Conservation (phyloP, 257 asterid species). For the Leptodermis oblonga region DNA sequence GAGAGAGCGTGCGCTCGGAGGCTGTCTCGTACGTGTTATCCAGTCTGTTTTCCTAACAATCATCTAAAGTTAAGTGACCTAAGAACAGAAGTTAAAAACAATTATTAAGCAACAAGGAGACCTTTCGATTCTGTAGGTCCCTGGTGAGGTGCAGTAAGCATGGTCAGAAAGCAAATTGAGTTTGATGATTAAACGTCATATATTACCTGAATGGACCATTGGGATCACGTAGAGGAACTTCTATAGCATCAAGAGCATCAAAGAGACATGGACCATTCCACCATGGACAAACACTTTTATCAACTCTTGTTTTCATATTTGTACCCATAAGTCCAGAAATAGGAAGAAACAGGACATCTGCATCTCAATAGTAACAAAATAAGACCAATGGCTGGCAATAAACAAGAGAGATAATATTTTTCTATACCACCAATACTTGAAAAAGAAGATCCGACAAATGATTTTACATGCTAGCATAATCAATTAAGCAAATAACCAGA, state of each 20-base stretch:
- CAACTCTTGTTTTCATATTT: slow-evolving; percentile 69
- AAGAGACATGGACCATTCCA: slow-evolving; percentile 87
- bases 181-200: neutral
- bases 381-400: slow-evolving; percentile 1
- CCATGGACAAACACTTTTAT: slow-evolving; percentile 65
- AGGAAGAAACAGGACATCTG: slow-evolving; percentile 93
- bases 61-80: neutral
- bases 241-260: slow-evolving; percentile 83
- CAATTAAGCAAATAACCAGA: neutral
- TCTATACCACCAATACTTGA: neutral
- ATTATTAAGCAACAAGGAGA: neutral
- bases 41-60: neutral
- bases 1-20: too few relatives aligned
- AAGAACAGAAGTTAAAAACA: neutral
- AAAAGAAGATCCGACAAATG: neutral
- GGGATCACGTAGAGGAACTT: slow-evolving; percentile 81
- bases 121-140: neutral
- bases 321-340: slow-evolving; percentile 82
- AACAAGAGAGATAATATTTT: neutral
- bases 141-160: neutral
- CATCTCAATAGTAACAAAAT: slow-evolving; percentile 16
- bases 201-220: slow-evolving; percentile 83
- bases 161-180: neutral
- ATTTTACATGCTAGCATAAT: neutral
- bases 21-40: neutral